Evolutionary conservation across 495 filamentous ascomycete genomes (phyloP).

Genomic region (Sphaerosporella brunnea): DNA sequence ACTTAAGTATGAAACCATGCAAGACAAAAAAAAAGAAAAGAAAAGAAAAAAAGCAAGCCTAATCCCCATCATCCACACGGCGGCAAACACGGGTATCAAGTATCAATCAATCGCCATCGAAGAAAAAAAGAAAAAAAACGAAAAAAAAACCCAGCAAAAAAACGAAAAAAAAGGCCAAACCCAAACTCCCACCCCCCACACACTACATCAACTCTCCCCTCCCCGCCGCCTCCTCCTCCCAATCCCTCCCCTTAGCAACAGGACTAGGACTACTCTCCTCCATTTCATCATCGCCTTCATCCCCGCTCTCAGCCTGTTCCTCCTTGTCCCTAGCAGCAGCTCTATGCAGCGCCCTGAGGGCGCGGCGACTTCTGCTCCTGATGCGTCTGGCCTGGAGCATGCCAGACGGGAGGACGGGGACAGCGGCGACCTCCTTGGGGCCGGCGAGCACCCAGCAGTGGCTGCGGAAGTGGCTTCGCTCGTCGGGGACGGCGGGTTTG

Average conservation of each 20-base stretch:
- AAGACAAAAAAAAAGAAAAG: conserved; percentile 6
- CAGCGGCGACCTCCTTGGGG: background rate
- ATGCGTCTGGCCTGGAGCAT: background rate
- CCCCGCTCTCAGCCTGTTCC: background rate
- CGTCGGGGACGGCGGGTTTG: conserved; percentile 28
- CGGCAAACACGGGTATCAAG: too few relatives aligned
- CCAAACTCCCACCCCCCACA: background rate
- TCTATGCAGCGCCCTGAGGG: background rate
- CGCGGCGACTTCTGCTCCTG: background rate
- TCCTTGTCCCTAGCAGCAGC: background rate
- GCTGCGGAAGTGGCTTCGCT: conserved; percentile 39
- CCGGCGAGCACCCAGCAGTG: conserved; percentile 39
- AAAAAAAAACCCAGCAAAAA: conserved; percentile 3
- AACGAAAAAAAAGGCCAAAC: conserved; percentile 1
- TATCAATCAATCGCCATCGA: conserved; percentile 3
- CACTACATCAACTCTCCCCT: conserved; percentile 4
- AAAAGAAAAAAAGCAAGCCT: conserved; percentile 3
- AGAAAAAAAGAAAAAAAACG: conserved; percentile 9
- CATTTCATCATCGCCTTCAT: conserved; percentile 8
- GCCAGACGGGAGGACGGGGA: background rate
- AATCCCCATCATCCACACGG: background rate
- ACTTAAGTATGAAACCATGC: background rate
- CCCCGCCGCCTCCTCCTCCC: background rate
- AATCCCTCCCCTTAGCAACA: background rate
- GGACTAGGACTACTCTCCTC: background rate